phyloP scores from a whole-genome alignment of 202 grass and related monocot genomes.

The Zoysia matrella region DNA sequence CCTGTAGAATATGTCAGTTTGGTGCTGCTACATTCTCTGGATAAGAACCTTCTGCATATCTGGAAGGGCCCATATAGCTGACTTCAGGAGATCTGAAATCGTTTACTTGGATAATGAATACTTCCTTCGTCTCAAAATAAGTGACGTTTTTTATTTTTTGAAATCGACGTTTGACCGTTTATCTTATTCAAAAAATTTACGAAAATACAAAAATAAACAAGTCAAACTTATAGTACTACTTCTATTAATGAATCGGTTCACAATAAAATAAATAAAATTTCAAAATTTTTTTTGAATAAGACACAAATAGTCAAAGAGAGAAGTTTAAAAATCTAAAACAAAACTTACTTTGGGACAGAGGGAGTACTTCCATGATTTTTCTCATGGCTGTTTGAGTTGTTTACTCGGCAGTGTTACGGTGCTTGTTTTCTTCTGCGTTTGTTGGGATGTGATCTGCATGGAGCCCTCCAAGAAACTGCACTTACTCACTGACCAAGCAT shows the following conservation, averaged over 20 bases:
- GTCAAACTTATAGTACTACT: no score
- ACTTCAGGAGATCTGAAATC: conserved; percentile 15
- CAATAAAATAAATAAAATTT: no score
- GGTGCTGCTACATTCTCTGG: conserved; percentile 17
- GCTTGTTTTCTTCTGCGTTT: conserved; percentile 20
- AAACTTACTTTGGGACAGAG: no score
- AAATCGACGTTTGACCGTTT: no score
- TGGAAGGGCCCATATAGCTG: conserved; percentile 1
- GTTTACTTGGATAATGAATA: background rate
- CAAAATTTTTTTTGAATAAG: no score
- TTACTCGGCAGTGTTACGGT: conserved; percentile 11
- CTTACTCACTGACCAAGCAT: background rate
- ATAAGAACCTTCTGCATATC: conserved; percentile 31
- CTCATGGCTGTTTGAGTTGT: conserved; percentile 23
- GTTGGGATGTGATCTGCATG: background rate
- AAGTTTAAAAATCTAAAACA: no score
- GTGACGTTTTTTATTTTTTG: no score
- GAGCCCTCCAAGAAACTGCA: background rate
- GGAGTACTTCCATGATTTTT: background rate
- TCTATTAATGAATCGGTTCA: no score
- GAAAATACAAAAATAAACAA: no score
- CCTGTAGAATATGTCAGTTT: conserved; percentile 30
- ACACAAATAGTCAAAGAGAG: no score
- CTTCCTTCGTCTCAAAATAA: no score
- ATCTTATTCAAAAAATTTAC: no score